Conservation (phyloP, 2,329 filamentous ascomycete species). For the Lachnellula occidentalis region DNA sequence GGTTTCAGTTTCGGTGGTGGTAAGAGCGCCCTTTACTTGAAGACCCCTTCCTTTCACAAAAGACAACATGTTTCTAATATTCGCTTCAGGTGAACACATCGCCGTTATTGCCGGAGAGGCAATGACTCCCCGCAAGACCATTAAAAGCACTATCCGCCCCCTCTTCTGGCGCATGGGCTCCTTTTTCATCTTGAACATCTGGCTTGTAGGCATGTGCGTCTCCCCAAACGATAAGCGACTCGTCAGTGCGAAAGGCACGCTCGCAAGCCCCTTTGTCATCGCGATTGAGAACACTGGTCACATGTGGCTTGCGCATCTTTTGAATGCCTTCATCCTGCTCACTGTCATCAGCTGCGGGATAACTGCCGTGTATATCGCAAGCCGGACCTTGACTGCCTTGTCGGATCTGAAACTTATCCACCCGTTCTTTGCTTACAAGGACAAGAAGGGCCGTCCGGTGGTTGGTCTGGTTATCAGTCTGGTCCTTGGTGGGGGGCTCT, state of each 20-base stretch:
- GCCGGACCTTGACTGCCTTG: constrained; percentile 45
- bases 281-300: constrained; percentile 46
- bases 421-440: constrained; percentile 47
- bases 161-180: constrained; percentile 39
- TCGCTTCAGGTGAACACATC: constrained; percentile 43
- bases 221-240: constrained; percentile 25
- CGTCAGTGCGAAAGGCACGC: constrained; percentile 17
- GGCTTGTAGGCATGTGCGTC: constrained; percentile 38
- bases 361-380: constrained; percentile 44
- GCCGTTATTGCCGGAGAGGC: constrained; percentile 54
- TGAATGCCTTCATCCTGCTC: constrained; percentile 45
- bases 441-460: constrained; percentile 52
- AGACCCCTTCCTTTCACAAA: not conserved
- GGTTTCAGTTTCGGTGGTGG: constrained; percentile 54
- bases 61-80: not conserved
- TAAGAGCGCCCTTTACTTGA: constrained; percentile 25
- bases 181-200: constrained; percentile 38
- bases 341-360: constrained; percentile 46
- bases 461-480: constrained; percentile 42
- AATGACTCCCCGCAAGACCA: constrained; percentile 44
- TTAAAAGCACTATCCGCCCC: constrained; percentile 36
- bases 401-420: constrained; percentile 47
- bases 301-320: constrained; percentile 41
- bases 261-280: constrained; percentile 40
- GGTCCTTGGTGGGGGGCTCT: constrained; percentile 48